A percentile compares a stretch with the other conserved stretches of the same genome.
phyloP scores from a whole-genome alignment of 352 stramenopile genomes.

The Phytophthora megakarya region DNA sequence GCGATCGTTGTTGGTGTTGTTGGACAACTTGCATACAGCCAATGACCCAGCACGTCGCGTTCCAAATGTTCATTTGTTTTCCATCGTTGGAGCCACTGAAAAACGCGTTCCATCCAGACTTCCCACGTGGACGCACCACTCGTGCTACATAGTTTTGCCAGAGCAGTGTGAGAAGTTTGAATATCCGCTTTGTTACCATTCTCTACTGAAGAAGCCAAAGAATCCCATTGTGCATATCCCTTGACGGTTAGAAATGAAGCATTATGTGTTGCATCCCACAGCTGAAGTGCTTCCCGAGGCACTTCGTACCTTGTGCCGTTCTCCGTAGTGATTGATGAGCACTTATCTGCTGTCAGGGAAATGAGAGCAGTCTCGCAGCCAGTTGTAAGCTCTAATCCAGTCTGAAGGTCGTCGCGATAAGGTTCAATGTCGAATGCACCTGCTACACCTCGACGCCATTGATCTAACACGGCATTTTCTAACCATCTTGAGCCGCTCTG shows the following conservation, averaged over 20 bases:
- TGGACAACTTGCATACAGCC: slow-evolving; percentile 60
- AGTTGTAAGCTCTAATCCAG: slow-evolving; percentile 54
- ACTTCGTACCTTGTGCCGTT: slow-evolving; percentile 51
- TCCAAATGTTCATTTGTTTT: slow-evolving; percentile 53
- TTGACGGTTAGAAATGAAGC: slow-evolving; percentile 50
- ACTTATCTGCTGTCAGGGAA: slow-evolving; percentile 13
- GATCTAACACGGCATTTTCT: slow-evolving; percentile 51
- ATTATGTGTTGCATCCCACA: slow-evolving; percentile 48
- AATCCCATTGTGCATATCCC: slow-evolving; percentile 52
- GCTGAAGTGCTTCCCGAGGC: slow-evolving; percentile 40
- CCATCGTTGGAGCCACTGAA: slow-evolving; percentile 63
- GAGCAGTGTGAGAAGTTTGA: slow-evolving; percentile 14
- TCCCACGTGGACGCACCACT: slow-evolving; percentile 42
- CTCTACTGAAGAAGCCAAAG: slow-evolving; percentile 30
- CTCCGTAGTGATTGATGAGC: slow-evolving; percentile 40
- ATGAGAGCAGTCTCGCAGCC: slow-evolving; percentile 36
- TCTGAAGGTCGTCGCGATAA: slow-evolving; percentile 53
- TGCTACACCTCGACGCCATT: slow-evolving; percentile 62
- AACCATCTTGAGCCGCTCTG: slow-evolving; percentile 40
- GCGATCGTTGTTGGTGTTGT: slow-evolving; percentile 33
- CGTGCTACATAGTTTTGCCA: slow-evolving; percentile 35
- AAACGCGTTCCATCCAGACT: slow-evolving; percentile 61
- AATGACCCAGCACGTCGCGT: slow-evolving; percentile 69
- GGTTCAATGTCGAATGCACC: slow-evolving; percentile 62
- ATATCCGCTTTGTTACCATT: slow-evolving; percentile 18